phyloP scores from a whole-genome alignment of 164 flowering plant species.

The Paratinospora sagittata region DNA sequence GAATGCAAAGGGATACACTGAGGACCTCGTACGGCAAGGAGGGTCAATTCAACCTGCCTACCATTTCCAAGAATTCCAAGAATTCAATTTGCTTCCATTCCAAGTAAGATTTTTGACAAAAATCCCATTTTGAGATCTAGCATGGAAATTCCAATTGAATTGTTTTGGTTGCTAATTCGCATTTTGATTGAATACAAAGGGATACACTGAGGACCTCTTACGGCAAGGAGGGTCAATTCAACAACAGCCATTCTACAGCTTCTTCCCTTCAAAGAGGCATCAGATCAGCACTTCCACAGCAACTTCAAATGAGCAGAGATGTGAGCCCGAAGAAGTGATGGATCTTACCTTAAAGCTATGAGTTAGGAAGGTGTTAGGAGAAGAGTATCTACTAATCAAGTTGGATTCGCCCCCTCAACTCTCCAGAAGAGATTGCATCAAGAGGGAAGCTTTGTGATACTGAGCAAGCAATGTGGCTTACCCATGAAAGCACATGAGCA shows the following conservation, averaged over 20 bases:
- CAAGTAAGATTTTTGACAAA: too few species aligned
- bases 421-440: not conserved
- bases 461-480: not conserved
- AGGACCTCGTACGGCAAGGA: too few species aligned
- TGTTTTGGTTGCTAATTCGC: too few species aligned
- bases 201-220: slow-evolving; percentile 8
- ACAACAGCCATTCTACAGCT: slow-evolving; percentile 27
- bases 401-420: not conserved
- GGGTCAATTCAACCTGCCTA: slow-evolving; percentile 19
- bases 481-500: not conserved
- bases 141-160: too few species aligned
- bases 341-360: slow-evolving; percentile 17
- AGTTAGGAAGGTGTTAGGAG: not conserved
- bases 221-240: slow-evolving; percentile 9
- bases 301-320: slow-evolving; percentile 5
- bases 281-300: slow-evolving; percentile 2
- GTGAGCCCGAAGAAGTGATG: not conserved
- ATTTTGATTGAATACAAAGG: too few species aligned
- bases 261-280: slow-evolving; percentile 15
- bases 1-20: too few species aligned
- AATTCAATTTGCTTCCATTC: too few species aligned
- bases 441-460: not conserved
- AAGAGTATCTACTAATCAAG: not conserved
- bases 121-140: too few species aligned
- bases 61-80: slow-evolving; percentile 41